These are phyloP conservation scores for Solanum bulbocastanum DNA, from an alignment of 257 asterid species.

Conservation along the genomic window DNA sequence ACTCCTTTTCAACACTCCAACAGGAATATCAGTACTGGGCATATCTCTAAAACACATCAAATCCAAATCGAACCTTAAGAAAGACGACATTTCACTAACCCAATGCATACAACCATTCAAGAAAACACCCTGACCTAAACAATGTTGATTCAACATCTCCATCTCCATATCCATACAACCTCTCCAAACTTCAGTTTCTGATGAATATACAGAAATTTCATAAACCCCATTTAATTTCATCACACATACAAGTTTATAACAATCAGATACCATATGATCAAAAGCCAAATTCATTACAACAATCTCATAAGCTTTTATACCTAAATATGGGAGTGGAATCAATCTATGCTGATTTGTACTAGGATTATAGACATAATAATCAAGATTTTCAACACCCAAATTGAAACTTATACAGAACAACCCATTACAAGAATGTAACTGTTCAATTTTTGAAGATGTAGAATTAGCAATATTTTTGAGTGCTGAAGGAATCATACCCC, in stretches of 20 bases:
- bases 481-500: not conserved
- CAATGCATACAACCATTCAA: conserved; percentile 11
- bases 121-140: not conserved
- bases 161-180: not conserved
- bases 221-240: not conserved
- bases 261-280: conserved; percentile 3
- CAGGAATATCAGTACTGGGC: not conserved
- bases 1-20: not conserved
- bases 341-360: not conserved
- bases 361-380: conserved; percentile 10
- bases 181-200: not conserved
- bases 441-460: not conserved
- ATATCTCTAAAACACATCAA: not conserved
- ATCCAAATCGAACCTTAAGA: conserved; percentile 1
- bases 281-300: not conserved
- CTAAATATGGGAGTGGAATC: not conserved
- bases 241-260: not conserved
- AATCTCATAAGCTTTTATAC: not conserved
- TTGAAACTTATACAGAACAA: not conserved
- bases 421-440: conserved; percentile 8
- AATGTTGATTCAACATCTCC: not conserved
- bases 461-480: not conserved
- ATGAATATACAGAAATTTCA: not conserved
- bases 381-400: not conserved
- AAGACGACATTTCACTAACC: not conserved